Evolutionary conservation across 2,329 filamentous ascomycete species (phyloP).

Genomic region (Aspergillus luchuensis): DNA sequence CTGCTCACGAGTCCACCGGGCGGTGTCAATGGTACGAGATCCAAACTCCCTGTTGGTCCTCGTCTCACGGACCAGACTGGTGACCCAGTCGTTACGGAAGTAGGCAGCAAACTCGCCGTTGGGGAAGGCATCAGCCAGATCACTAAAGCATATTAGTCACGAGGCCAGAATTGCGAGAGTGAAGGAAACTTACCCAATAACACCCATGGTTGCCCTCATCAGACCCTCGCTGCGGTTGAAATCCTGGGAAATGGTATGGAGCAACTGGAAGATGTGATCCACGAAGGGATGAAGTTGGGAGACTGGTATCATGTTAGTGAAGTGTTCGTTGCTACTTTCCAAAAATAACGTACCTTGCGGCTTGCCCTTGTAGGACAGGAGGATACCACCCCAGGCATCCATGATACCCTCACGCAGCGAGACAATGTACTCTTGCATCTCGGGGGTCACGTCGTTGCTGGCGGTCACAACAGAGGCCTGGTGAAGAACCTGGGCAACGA

Average conservation of each 20-base stretch:
- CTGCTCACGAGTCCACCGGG: conserved; percentile 95
- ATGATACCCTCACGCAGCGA: conserved; percentile 96
- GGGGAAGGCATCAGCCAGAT: conserved; percentile 91
- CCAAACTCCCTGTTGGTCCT: conserved; percentile 86
- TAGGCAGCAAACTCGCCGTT: conserved; percentile 80
- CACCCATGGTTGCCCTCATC: conserved; percentile 93
- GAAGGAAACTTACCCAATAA: conserved; percentile 74
- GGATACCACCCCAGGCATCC: conserved; percentile 97
- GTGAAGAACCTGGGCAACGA: conserved; percentile 91
- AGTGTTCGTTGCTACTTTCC: background rate
- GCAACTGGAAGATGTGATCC: conserved; percentile 80
- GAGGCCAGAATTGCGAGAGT: background rate
- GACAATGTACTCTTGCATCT: conserved; percentile 96
- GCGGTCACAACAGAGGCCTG: conserved; percentile 84
- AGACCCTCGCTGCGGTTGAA: conserved; percentile 87
- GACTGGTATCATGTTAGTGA: conserved; percentile 50
- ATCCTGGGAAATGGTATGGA: conserved; percentile 78
- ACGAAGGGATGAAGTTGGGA: conserved; percentile 75
- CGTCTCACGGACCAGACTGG: conserved; percentile 85
- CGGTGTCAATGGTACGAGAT: conserved; percentile 84
- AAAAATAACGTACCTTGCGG: conserved; percentile 38
- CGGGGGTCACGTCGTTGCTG: conserved; percentile 77
- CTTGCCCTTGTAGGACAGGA: conserved; percentile 84
- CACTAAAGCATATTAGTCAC: conserved; percentile 60
- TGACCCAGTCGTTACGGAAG: conserved; percentile 92